Evolutionary conservation across 257 asterid genomes (phyloP).

Genomic region (Plectranthus barbatus): DNA sequence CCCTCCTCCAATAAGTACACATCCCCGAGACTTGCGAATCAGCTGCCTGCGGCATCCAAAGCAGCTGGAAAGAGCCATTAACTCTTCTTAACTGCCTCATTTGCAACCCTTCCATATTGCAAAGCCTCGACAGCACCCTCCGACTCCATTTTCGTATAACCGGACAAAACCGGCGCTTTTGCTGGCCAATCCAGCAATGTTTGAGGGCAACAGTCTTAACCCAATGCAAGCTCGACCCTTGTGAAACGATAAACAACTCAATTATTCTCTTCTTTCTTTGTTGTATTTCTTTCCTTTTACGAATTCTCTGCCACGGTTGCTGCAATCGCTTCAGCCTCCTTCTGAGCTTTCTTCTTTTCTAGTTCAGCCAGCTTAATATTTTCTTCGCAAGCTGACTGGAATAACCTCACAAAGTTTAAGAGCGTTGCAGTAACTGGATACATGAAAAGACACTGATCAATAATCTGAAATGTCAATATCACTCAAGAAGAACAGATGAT

Average conservation of each 20-base stretch:
- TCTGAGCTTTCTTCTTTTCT: slow-evolving; percentile 87
- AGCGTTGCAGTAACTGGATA: slow-evolving; percentile 86
- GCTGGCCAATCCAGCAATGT: slow-evolving; percentile 6
- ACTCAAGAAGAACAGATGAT: not conserved
- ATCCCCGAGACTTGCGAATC: slow-evolving; percentile 2
- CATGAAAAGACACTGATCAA: slow-evolving; percentile 25
- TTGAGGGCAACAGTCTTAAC: slow-evolving; percentile 13
- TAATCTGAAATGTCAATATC: slow-evolving; percentile 15
- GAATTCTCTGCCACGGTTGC: slow-evolving; percentile 26
- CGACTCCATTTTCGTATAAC: slow-evolving; percentile 18
- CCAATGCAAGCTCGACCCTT: not conserved
- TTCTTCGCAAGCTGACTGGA: slow-evolving; percentile 86
- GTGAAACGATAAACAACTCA: slow-evolving; percentile 20
- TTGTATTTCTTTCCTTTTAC: no score
- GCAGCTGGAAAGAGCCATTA: no score
- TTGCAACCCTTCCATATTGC: slow-evolving; percentile 25
- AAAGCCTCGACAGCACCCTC: slow-evolving; percentile 36
- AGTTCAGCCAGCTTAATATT: slow-evolving; percentile 79
- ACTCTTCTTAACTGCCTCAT: slow-evolving; percentile 20
- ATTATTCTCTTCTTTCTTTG: slow-evolving; percentile 29
- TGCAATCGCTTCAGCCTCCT: slow-evolving; percentile 65
- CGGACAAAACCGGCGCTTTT: slow-evolving; percentile 18
- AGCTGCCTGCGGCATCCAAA: slow-evolving; percentile 21
- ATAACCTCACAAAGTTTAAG: slow-evolving; percentile 84
- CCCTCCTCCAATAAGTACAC: slow-evolving; percentile 21